Evolutionary conservation across 352 stramenopile genomes (phyloP).

Genomic region (Achlya hypogyna): DNA sequence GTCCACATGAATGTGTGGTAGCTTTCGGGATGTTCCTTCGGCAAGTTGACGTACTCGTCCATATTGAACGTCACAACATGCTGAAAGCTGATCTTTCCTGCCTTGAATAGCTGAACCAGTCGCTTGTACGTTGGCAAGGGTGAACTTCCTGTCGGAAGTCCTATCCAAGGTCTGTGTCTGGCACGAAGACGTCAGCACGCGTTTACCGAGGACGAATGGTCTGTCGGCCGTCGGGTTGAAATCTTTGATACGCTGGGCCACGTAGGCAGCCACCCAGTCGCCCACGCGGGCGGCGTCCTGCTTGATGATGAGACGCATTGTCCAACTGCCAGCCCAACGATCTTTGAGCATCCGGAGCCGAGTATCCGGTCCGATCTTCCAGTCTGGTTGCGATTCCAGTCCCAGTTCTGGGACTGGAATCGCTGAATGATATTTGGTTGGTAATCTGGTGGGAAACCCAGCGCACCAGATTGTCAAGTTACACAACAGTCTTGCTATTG

Average conservation of each 20-base stretch:
- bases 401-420: no score
- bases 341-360: neutral
- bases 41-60: slow-evolving; percentile 81
- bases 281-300: slow-evolving; percentile 53
- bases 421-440: no score
- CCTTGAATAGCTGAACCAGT: slow-evolving; percentile 52
- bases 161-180: neutral
- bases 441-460: no score
- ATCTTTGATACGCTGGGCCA: slow-evolving; percentile 67
- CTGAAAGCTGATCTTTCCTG: slow-evolving; percentile 51
- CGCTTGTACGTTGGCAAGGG: slow-evolving; percentile 71
- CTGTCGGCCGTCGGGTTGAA: slow-evolving; percentile 58
- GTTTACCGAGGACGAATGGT: slow-evolving; percentile 71
- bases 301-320: slow-evolving; percentile 82
- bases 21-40: slow-evolving; percentile 71
- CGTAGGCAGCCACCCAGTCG: slow-evolving; percentile 72
- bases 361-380: neutral
- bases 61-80: slow-evolving; percentile 89
- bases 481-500: no score
- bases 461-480: no score
- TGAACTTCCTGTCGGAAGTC: slow-evolving; percentile 77
- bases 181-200: neutral
- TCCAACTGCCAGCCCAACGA: neutral
- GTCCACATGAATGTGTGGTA: slow-evolving; percentile 89
- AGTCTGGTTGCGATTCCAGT: no score